Conservation (phyloP, 2,329 filamentous ascomycete species). For the Stemphylium lycopersici region DNA sequence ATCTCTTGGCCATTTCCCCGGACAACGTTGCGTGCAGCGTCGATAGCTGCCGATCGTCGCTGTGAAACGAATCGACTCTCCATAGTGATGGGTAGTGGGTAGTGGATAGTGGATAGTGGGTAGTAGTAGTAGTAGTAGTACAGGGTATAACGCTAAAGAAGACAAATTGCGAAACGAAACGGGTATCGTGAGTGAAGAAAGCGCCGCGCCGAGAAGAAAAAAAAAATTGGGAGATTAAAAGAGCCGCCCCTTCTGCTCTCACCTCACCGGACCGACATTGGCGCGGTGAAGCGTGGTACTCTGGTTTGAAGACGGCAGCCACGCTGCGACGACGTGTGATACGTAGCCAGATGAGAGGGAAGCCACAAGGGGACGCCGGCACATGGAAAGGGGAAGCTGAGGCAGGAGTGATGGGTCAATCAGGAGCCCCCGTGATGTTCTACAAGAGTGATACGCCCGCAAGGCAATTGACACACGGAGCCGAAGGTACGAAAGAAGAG, state of each 20-base stretch:
- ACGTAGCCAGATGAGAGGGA: conserved; percentile 24
- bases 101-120: conserved; percentile 2
- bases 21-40: conserved; percentile 20
- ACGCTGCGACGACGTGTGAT: conserved; percentile 36
- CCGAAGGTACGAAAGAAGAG: conserved; percentile 20
- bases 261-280: conserved; percentile 38
- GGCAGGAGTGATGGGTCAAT: conserved; percentile 26
- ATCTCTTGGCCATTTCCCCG: conserved; percentile 21
- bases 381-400: conserved; percentile 14
- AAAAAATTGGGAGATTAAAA: conserved; percentile 3
- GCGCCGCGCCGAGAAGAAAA: conserved; percentile 12
- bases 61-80: conserved; percentile 31
- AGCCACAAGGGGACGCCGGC: conserved; percentile 18
- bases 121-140: conserved; percentile 25
- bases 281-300: conserved; percentile 36
- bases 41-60: conserved; percentile 27
- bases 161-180: conserved; percentile 13
- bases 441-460: conserved; percentile 45
- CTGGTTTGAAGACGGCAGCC: conserved; percentile 25
- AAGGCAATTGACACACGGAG: conserved; percentile 26
- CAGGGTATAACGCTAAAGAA: conserved; percentile 39
- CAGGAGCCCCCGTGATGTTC: conserved; percentile 40
- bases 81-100: conserved; percentile 31
- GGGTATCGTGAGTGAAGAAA: conserved; percentile 14
- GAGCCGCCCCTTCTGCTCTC: conserved; percentile 13